Percentiles rank a stretch among this genome's conserved stretches.
phyloP scores from a whole-genome alignment of 2,329 filamentous ascomycete species.

The Phaeophleospora eucalypticola region DNA sequence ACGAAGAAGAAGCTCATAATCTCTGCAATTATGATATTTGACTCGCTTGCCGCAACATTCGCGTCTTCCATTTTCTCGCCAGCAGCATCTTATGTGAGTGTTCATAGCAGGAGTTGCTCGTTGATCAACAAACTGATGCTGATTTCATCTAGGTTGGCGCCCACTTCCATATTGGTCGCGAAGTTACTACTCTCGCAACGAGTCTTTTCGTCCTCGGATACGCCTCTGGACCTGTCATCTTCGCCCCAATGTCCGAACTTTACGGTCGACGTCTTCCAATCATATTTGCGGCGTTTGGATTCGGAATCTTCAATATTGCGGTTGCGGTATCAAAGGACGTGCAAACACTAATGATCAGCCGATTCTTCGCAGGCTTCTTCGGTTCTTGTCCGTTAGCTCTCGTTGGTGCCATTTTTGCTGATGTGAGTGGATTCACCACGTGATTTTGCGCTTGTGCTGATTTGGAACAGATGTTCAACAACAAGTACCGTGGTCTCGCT shows the following conservation, averaged over 20 bases:
- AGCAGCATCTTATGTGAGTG: slow-evolving; percentile 37
- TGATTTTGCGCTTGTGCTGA: slow-evolving; percentile 1
- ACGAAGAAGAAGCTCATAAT: slow-evolving; percentile 71
- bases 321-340: slow-evolving; percentile 41
- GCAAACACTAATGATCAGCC: slow-evolving; percentile 28
- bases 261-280: slow-evolving; percentile 44
- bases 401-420: slow-evolving; percentile 42
- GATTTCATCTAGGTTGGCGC: slow-evolving; percentile 29
- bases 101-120: too few relatives aligned
- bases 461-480: slow-evolving; percentile 1
- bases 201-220: slow-evolving; percentile 37
- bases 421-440: slow-evolving; percentile 38
- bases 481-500: slow-evolving; percentile 35
- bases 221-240: slow-evolving; percentile 31
- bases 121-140: slow-evolving; percentile 16
- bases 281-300: slow-evolving; percentile 40
- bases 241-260: slow-evolving; percentile 44
- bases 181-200: slow-evolving; percentile 42
- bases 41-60: slow-evolving; percentile 67
- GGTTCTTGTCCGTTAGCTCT: slow-evolving; percentile 43
- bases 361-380: slow-evolving; percentile 38
- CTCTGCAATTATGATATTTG: slow-evolving; percentile 66
- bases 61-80: slow-evolving; percentile 51
- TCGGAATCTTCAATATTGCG: slow-evolving; percentile 47
- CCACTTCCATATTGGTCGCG: slow-evolving; percentile 40